Evolutionary conservation across 495 filamentous ascomycete species (phyloP).

Genomic region (Talaromyces thailandensis): DNA sequence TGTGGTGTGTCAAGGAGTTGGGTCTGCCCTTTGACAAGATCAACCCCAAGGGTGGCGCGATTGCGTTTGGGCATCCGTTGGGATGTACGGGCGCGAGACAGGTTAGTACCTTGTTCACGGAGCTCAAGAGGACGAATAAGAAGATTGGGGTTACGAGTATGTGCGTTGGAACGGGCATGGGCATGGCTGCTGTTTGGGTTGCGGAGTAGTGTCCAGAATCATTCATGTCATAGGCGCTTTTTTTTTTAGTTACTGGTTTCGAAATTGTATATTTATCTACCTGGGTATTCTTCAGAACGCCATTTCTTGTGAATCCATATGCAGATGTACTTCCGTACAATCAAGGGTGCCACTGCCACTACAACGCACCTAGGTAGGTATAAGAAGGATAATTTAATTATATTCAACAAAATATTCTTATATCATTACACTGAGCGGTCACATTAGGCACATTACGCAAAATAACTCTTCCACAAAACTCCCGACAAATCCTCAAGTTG

Average conservation of each 20-base stretch:
- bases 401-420: background rate
- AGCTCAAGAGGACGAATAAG: conserved; percentile 71
- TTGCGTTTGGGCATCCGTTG: conserved; percentile 96
- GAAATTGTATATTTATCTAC: background rate
- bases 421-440: background rate
- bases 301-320: background rate
- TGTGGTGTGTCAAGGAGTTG: conserved; percentile 89
- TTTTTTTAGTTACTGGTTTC: background rate
- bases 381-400: background rate
- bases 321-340: background rate
- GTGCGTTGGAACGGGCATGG: conserved; percentile 97
- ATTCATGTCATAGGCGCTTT: background rate
- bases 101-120: conserved; percentile 83
- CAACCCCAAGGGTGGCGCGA: conserved; percentile 96
- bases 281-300: background rate
- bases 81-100: conserved; percentile 92
- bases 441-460: conserved; percentile 49
- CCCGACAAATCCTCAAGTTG: conserved; percentile 94
- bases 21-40: conserved; percentile 69
- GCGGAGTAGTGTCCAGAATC: conserved; percentile 48
- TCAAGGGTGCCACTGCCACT: background rate
- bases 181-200: conserved; percentile 93
- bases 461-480: conserved; percentile 99
- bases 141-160: conserved; percentile 90
- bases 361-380: no score